A percentile compares a stretch with the other conserved stretches of the same genome.
phyloP scores from a whole-genome alignment of 306 rosid genomes.

The Potentilla sterilis region DNA sequence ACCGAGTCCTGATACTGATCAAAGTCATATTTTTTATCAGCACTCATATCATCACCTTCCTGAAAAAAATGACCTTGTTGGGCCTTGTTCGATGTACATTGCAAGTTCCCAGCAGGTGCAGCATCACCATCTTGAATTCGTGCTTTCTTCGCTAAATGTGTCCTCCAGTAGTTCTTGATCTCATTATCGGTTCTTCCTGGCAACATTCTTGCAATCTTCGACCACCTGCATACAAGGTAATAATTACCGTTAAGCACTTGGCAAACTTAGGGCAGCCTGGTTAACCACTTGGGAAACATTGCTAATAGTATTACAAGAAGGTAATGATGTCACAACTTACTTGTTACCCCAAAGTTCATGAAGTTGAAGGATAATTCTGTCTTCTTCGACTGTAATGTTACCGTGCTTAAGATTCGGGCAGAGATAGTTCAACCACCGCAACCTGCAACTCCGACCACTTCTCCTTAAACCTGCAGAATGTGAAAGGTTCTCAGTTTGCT shows the following conservation, averaged over 20 bases:
- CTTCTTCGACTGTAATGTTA: conserved; percentile 46
- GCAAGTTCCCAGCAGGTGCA: conserved; percentile 26
- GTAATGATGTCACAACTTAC: conserved; percentile 33
- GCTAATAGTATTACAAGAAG: background rate
- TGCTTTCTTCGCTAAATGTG: conserved; percentile 42
- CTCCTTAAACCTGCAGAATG: conserved; percentile 55
- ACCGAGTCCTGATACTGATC: conserved; percentile 6
- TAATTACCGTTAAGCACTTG: background rate
- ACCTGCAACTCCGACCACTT: conserved; percentile 85
- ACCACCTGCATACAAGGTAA: conserved; percentile 44
- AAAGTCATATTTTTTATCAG: conserved; percentile 12
- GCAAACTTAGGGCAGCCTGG: background rate
- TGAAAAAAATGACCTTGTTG: conserved; percentile 20
- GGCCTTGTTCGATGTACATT: conserved; percentile 11
- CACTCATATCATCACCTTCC: conserved; percentile 12
- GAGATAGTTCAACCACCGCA: conserved; percentile 82
- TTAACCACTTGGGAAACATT: background rate
- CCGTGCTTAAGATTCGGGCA: conserved; percentile 68
- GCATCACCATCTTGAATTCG: conserved; percentile 27
- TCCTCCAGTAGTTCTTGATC: conserved; percentile 76
- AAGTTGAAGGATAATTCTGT: conserved; percentile 51
- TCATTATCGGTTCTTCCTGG: conserved; percentile 73
- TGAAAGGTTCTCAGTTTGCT: background rate
- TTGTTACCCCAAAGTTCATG: conserved; percentile 80
- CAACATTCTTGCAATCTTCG: conserved; percentile 60